phyloP scores from a whole-genome alignment of 441 rosid species.

The Sinapis alba region DNA sequence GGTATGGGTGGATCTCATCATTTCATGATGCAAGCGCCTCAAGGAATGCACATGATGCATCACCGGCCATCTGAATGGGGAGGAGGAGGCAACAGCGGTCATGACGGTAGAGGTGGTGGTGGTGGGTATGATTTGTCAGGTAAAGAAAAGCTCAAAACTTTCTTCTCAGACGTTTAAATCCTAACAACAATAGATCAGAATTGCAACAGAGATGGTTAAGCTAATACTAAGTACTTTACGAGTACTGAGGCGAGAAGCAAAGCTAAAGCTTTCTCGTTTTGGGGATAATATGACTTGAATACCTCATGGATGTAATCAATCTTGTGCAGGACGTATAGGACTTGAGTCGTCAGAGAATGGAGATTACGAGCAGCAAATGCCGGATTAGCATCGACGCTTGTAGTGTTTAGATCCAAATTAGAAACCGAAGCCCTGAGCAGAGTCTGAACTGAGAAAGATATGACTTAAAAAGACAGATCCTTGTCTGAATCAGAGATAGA shows the following conservation, averaged over 20 bases:
- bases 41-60: conserved; percentile 54
- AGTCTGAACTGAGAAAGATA: conserved; percentile 25
- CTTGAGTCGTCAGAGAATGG: conserved; percentile 70
- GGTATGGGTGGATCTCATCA: conserved; percentile 56
- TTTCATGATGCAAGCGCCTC: conserved; percentile 62
- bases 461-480: conserved; percentile 12
- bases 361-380: conserved; percentile 55
- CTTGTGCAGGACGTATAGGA: conserved; percentile 58
- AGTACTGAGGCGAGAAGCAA: neutral
- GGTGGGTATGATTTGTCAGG: conserved; percentile 67
- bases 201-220: neutral
- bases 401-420: conserved; percentile 35
- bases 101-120: conserved; percentile 49
- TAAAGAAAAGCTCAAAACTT: conserved; percentile 28
- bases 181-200: neutral
- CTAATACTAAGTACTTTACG: neutral
- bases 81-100: conserved; percentile 37
- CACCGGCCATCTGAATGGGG: conserved; percentile 60
- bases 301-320: conserved; percentile 17
- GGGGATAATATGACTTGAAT: neutral
- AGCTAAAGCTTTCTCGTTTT: conserved; percentile 7
- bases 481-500: conserved; percentile 18
- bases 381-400: conserved; percentile 44
- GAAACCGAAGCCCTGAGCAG: conserved; percentile 25
- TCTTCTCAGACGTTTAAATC: neutral